These are phyloP conservation scores for Suillus brevipes DNA, from an alignment of 768 basidiomycete species.

Conservation along the genomic window DNA sequence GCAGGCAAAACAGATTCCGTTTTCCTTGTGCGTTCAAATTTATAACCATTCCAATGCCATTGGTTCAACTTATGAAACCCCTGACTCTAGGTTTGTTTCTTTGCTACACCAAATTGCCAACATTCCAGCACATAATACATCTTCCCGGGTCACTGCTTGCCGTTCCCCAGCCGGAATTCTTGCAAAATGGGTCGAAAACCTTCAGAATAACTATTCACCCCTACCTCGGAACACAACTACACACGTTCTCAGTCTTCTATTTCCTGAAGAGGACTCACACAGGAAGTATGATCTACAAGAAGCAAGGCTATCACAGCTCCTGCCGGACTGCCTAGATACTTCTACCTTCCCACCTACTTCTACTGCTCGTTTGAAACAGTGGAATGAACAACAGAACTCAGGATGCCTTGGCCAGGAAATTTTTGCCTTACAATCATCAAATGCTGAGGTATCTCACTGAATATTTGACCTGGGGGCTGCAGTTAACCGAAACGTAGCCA, in stretches of 20 bases:
- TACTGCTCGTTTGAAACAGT: constrained; percentile 32
- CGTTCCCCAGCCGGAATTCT: constrained; percentile 44
- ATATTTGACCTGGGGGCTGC: neutral
- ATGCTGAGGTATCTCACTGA: constrained; percentile 31
- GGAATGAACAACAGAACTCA: constrained; percentile 43
- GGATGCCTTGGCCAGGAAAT: constrained; percentile 79
- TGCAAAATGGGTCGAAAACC: constrained; percentile 42
- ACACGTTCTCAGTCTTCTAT: constrained; percentile 72
- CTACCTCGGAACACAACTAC: constrained; percentile 55
- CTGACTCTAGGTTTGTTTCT: constrained; percentile 45
- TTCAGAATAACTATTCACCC: constrained; percentile 45
- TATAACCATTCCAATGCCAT: neutral
- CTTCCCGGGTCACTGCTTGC: constrained; percentile 14
- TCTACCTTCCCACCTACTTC: constrained; percentile 28
- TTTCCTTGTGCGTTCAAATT: constrained; percentile 42
- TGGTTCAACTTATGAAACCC: constrained; percentile 6
- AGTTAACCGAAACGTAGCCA: constrained; percentile 12
- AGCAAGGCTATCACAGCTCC: constrained; percentile 48
- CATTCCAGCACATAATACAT: constrained; percentile 22
- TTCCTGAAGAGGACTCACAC: constrained; percentile 75
- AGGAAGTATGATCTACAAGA: constrained; percentile 79
- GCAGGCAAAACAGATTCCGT: constrained; percentile 32
- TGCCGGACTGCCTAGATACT: constrained; percentile 52
- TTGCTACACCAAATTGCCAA: constrained; percentile 47
- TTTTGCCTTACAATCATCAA: constrained; percentile 30